Conservation (phyloP, 2,329 filamentous ascomycete genomes). For the Fusarium proliferatum region DNA sequence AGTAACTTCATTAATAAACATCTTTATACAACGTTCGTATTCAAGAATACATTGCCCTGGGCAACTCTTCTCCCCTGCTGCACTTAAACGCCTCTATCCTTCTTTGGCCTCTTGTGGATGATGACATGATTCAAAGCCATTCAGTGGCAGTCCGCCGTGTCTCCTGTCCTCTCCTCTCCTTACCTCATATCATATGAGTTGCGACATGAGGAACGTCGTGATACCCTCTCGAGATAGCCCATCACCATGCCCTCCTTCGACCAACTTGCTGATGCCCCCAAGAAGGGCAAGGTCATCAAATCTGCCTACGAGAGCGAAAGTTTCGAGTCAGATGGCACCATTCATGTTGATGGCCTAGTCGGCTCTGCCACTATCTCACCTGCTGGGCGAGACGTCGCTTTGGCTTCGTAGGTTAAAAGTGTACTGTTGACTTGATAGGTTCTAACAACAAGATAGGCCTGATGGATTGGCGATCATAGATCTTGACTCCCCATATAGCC, state of each 20-base stretch:
- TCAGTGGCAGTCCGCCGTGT: conserved; percentile 31
- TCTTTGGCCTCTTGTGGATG: neutral
- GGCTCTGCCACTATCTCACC: conserved; percentile 94
- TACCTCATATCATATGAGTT: conserved; percentile 25
- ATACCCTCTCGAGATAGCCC: conserved; percentile 31
- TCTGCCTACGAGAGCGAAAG: conserved; percentile 86
- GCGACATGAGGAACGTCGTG: conserved; percentile 42
- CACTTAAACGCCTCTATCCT: neutral
- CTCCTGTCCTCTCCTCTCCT: neutral
- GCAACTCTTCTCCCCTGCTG: neutral
- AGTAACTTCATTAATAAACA: conserved; percentile 25
- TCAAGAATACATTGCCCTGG: neutral
- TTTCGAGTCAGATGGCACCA: conserved; percentile 85
- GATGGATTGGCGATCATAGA: conserved; percentile 93
- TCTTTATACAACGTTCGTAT: neutral
- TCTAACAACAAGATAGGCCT: conserved; percentile 61
- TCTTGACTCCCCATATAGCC: conserved; percentile 87
- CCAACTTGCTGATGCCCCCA: conserved; percentile 57
- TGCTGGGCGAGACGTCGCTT: conserved; percentile 87
- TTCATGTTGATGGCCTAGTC: conserved; percentile 83
- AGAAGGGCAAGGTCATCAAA: conserved; percentile 69
- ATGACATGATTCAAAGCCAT: conserved; percentile 30
- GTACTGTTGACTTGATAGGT: neutral
- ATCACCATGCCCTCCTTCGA: conserved; percentile 62
- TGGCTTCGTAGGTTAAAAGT: conserved; percentile 73